Conservation (phyloP, 306 rosid species). For the Acmispon strigosus region DNA sequence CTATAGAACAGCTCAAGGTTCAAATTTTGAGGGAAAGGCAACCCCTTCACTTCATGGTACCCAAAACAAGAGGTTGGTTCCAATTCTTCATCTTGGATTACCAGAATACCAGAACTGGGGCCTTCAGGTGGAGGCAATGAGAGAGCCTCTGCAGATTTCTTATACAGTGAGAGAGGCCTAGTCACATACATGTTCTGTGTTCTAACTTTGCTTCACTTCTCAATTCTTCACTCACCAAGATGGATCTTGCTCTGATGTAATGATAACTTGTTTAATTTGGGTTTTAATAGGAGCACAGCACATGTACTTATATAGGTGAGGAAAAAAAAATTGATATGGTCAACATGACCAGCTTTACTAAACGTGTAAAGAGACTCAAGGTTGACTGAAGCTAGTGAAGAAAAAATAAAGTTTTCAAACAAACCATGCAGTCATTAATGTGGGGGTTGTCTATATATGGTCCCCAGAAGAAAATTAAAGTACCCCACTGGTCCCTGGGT, state of each 20-base stretch:
- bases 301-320: not conserved
- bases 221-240: not conserved
- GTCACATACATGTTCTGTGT: conserved; percentile 63
- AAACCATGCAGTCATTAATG: not conserved
- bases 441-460: not conserved
- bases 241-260: not conserved
- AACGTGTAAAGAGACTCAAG: not conserved
- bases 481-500: not conserved
- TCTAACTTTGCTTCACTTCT: conserved; percentile 13
- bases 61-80: conserved; percentile 40
- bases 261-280: not conserved
- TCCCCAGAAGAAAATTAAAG: not conserved
- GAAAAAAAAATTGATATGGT: not conserved
- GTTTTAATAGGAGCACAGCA: not conserved
- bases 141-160: conserved; percentile 23
- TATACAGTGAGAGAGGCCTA: conserved; percentile 49
- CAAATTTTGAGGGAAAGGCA: conserved; percentile 71
- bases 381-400: conserved; percentile 19
- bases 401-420: not conserved
- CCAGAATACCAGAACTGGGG: conserved; percentile 58
- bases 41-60: conserved; percentile 24
- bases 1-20: conserved; percentile 46
- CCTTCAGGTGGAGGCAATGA: conserved; percentile 51
- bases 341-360: not conserved
- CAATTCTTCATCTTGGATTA: conserved; percentile 50